phyloP scores from a whole-genome alignment of 164 flowering plant species.

The Liriodendron chinense region DNA sequence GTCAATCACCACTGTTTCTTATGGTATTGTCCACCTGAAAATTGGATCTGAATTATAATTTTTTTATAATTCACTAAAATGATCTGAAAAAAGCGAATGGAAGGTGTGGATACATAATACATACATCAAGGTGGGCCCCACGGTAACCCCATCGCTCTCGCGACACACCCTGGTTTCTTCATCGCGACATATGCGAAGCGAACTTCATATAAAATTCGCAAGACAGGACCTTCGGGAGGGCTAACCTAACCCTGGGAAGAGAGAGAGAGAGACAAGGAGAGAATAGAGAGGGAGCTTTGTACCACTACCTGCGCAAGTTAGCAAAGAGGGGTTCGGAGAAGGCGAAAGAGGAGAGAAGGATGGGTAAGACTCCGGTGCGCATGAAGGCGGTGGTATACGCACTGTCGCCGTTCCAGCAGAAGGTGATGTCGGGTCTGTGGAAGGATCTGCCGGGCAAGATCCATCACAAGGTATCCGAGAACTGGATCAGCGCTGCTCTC shows the following conservation, averaged over 20 bases:
- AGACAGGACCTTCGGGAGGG: not conserved
- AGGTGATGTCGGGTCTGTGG: conserved; percentile 76
- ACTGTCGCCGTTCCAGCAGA: conserved; percentile 79
- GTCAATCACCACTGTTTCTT: no score
- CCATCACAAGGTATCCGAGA: conserved; percentile 68
- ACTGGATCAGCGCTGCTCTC: conserved; percentile 70
- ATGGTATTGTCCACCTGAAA: no score
- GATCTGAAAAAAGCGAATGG: no score
- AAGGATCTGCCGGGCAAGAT: conserved; percentile 64
- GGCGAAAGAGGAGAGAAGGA: conserved; percentile 13
- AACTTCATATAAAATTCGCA: not conserved
- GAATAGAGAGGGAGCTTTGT: not conserved
- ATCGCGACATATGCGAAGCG: not conserved
- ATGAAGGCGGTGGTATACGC: conserved; percentile 74
- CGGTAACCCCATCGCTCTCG: no score
- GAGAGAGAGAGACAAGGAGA: not conserved
- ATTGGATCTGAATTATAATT: no score
- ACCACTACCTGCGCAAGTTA: not conserved
- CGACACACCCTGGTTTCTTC: not conserved
- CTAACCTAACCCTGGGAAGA: not conserved
- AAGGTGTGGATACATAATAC: no score
- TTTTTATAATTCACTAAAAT: no score
- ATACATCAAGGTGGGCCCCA: no score
- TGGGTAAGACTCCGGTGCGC: conserved; percentile 67
- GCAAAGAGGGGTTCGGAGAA: not conserved